phyloP scores from a whole-genome alignment of 148 eudicot species.

The Cornus kousa region DNA sequence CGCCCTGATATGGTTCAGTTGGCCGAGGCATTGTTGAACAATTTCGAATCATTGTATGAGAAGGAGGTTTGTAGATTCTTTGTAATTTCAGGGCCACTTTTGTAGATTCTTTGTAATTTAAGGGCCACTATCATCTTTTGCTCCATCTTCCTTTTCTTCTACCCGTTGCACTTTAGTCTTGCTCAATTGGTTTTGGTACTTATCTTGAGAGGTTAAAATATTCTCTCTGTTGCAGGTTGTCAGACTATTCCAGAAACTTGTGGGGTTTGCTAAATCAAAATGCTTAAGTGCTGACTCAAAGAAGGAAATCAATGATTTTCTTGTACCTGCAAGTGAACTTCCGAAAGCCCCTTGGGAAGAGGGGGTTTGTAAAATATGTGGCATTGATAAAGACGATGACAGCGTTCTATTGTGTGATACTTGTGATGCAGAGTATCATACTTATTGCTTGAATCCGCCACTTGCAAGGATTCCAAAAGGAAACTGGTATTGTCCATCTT shows the following conservation, averaged over 20 bases:
- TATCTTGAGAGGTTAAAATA: conserved; percentile 8
- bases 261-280: conserved; percentile 38
- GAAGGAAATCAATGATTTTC: conserved; percentile 41
- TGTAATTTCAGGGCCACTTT: conserved; percentile 7
- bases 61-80: conserved; percentile 47
- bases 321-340: conserved; percentile 41
- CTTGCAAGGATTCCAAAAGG: conserved; percentile 72
- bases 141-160: background rate
- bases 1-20: conserved; percentile 50
- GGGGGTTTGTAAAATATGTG: conserved; percentile 75
- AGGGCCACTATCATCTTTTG: background rate
- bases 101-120: conserved; percentile 9
- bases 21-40: conserved; percentile 46
- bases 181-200: background rate
- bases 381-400: conserved; percentile 68
- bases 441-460: conserved; percentile 70
- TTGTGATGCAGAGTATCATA: conserved; percentile 79
- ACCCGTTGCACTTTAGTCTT: background rate
- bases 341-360: conserved; percentile 84
- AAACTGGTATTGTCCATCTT: conserved; percentile 79
- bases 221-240: conserved; percentile 43
- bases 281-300: conserved; percentile 42
- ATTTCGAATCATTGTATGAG: conserved; percentile 53
- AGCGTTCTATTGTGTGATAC: conserved; percentile 69
- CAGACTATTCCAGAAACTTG: conserved; percentile 31